These are phyloP conservation scores for Trichoderma aggressivum DNA, from an alignment of 2,329 filamentous ascomycete species.

Conservation along the genomic window DNA sequence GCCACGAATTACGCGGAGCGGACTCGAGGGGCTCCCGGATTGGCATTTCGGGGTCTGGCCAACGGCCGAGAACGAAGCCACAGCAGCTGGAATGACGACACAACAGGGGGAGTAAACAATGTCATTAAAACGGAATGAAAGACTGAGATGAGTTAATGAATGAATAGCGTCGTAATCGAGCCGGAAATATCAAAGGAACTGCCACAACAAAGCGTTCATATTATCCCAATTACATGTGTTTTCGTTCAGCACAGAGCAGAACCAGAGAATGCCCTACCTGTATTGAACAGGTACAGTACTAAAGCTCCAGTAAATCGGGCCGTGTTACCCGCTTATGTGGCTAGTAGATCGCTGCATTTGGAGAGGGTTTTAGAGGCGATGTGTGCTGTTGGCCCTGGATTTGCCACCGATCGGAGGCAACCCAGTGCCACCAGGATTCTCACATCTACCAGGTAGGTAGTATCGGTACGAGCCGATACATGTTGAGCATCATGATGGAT, in stretches of 20 bases:
- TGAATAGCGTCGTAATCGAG: background rate
- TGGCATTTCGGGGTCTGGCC: background rate
- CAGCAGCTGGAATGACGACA: background rate
- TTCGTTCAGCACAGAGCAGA: background rate
- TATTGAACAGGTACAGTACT: background rate
- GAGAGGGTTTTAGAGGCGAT: background rate
- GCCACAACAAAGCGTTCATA: background rate
- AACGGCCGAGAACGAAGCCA: conserved; percentile 1
- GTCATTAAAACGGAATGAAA: background rate
- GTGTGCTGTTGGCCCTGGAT: background rate
- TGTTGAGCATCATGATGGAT: background rate
- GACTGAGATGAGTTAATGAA: background rate
- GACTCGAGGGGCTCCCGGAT: background rate
- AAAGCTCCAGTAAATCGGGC: background rate
- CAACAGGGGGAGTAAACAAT: background rate
- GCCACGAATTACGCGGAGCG: background rate
- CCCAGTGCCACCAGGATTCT: background rate
- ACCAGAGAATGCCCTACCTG: background rate
- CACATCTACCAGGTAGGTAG: too few species aligned
- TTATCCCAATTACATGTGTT: background rate
- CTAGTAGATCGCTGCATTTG: background rate
- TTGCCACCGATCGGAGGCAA: conserved; percentile 8
- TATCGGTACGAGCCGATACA: background rate
- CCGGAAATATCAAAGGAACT: background rate
- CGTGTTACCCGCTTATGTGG: background rate